Evolutionary conservation across 2,329 filamentous ascomycete genomes (phyloP).

Genomic region (Ambrosiella xylebori): DNA sequence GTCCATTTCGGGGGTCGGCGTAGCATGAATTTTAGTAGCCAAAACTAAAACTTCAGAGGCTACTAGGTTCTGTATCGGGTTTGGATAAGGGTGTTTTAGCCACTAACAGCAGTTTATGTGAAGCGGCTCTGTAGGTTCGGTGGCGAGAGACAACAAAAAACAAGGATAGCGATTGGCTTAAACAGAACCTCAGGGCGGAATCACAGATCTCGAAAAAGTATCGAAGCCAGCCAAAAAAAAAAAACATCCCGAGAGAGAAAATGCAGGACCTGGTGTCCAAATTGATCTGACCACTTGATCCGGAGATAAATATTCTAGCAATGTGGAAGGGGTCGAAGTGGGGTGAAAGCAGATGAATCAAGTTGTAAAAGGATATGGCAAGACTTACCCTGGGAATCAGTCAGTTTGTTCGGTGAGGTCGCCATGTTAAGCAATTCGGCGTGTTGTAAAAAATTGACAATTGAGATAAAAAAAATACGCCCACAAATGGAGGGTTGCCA

Average conservation of each 20-base stretch:
- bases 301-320: neutral
- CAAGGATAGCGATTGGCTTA: neutral
- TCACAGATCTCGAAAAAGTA: neutral
- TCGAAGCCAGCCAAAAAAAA: too few relatives aligned
- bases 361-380: neutral
- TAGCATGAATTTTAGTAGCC: neutral
- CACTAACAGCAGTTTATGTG: neutral
- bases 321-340: neutral
- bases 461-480: neutral
- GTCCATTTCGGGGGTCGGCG: too few relatives aligned
- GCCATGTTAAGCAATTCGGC: neutral
- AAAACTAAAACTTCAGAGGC: too few relatives aligned
- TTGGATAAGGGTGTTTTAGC: neutral
- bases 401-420: slow-evolving; percentile 4
- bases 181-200: neutral
- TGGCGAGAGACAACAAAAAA: slow-evolving; percentile 7
- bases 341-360: neutral
- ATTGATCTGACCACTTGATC: slow-evolving; percentile 7
- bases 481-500: neutral
- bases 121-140: slow-evolving; percentile 3
- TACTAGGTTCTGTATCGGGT: too few relatives aligned
- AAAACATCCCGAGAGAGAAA: neutral
- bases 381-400: slow-evolving; percentile 12
- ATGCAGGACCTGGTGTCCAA: neutral
- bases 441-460: neutral